phyloP scores from a whole-genome alignment of 768 basidiomycete genomes.

The Calocera viscosa region DNA sequence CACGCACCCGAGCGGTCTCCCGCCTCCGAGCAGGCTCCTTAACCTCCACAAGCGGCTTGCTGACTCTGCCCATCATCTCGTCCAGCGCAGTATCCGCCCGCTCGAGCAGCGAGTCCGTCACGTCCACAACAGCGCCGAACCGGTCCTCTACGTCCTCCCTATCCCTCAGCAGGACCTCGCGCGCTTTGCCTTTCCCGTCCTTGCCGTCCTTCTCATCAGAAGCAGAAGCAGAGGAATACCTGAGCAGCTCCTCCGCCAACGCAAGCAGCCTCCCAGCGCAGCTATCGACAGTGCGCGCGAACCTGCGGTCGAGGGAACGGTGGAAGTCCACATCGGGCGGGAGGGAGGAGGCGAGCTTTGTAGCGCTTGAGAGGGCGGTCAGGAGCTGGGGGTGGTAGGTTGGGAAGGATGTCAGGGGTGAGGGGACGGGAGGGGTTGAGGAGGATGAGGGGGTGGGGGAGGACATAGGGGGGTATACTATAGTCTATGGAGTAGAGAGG shows the following conservation, averaged over 20 bases:
- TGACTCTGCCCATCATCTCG: slow-evolving; percentile 56
- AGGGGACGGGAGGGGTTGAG: neutral
- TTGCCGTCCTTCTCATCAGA: neutral
- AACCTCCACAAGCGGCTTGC: slow-evolving; percentile 26
- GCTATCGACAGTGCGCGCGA: slow-evolving; percentile 58
- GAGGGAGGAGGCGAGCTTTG: slow-evolving; percentile 41
- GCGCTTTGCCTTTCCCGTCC: slow-evolving; percentile 37
- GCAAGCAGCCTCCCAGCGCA: slow-evolving; percentile 54
- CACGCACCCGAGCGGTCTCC: slow-evolving; percentile 16
- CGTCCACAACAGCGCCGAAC: slow-evolving; percentile 61
- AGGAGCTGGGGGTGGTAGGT: slow-evolving; percentile 19
- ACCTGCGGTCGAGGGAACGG: slow-evolving; percentile 62
- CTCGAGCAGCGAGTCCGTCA: slow-evolving; percentile 76
- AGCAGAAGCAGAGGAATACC: slow-evolving; percentile 9
- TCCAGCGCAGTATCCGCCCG: slow-evolving; percentile 76
- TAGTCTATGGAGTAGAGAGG: too few species aligned
- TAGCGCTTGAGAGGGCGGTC: neutral
- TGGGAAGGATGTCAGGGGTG: slow-evolving; percentile 16
- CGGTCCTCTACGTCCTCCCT: slow-evolving; percentile 82
- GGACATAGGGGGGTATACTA: slow-evolving; percentile 6
- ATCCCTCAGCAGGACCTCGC: slow-evolving; percentile 45
- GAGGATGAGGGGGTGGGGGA: neutral
- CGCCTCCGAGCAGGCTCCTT: slow-evolving; percentile 10
- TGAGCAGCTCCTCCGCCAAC: slow-evolving; percentile 52
- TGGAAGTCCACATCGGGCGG: slow-evolving; percentile 78